Conservation (phyloP, 495 filamentous ascomycete genomes). For the Astrothelium macrocarpum region DNA sequence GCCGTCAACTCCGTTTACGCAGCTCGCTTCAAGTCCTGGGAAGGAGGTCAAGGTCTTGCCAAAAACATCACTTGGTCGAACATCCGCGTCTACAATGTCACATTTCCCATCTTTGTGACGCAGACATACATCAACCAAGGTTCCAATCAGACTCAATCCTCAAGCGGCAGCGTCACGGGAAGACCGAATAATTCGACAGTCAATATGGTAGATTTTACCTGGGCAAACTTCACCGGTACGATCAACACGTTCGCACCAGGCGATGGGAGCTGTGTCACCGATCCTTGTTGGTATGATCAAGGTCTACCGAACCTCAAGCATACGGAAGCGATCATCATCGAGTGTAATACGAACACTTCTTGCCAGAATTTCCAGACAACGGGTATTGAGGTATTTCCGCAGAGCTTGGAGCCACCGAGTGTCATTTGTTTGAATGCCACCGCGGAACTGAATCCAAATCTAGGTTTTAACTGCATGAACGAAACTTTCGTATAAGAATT, state of each 20-base stretch:
- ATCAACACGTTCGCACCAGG: conserved; percentile 34
- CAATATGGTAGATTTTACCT: conserved; percentile 35
- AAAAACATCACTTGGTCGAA: conserved; percentile 38
- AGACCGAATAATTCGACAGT: conserved; percentile 29
- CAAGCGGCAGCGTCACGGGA: conserved; percentile 13
- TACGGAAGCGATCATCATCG: conserved; percentile 33
- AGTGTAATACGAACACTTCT: conserved; percentile 33
- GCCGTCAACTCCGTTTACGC: conserved; percentile 35
- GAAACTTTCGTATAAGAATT: conserved; percentile 21
- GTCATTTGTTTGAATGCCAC: conserved; percentile 34
- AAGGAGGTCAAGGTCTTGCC: conserved; percentile 33
- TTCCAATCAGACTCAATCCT: conserved; percentile 21
- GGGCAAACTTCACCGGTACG: conserved; percentile 35
- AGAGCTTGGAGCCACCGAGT: conserved; percentile 26
- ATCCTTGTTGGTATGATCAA: conserved; percentile 37
- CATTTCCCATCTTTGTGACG: conserved; percentile 39
- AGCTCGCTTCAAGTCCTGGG: conserved; percentile 38
- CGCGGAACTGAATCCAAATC: conserved; percentile 28
- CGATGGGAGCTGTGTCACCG: conserved; percentile 34
- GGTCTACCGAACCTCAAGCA: conserved; percentile 32
- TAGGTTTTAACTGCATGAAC: conserved; percentile 34
- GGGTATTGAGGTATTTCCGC: conserved; percentile 31
- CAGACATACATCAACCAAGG: conserved; percentile 36
- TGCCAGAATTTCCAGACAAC: conserved; percentile 30
- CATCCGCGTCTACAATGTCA: conserved; percentile 37